Percentiles rank a stretch among this genome's conserved stretches.
These are phyloP conservation scores for Monosporascus sp. DNA, from an alignment of 2,329 filamentous ascomycete genomes.

Conservation along the genomic window DNA sequence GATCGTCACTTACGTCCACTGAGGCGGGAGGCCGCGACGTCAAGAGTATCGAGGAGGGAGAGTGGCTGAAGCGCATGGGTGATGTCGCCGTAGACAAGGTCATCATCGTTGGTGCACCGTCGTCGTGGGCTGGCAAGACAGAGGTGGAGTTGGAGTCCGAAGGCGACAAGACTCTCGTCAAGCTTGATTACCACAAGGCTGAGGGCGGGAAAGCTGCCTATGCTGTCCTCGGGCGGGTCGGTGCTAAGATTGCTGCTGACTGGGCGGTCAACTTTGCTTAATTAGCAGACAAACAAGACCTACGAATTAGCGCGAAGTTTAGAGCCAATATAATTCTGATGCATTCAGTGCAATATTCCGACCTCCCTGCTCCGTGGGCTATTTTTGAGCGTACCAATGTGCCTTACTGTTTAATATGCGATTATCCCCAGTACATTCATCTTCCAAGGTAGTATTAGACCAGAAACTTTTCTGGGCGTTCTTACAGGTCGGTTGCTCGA, in stretches of 20 bases:
- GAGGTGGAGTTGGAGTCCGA: slow-evolving; percentile 52
- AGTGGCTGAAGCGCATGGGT: slow-evolving; percentile 75
- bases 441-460: too few species aligned
- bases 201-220: slow-evolving; percentile 44
- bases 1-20: slow-evolving; percentile 59
- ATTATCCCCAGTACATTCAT: too few species aligned
- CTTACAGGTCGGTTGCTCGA: too few species aligned
- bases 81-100: slow-evolving; percentile 78
- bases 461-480: too few species aligned
- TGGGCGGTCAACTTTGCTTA: slow-evolving; percentile 41
- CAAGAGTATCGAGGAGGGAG: slow-evolving; percentile 58
- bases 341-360: too few species aligned
- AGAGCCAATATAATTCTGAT: too few species aligned
- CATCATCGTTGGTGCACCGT: slow-evolving; percentile 74
- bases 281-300: not conserved
- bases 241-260: slow-evolving; percentile 47
- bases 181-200: slow-evolving; percentile 55
- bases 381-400: too few species aligned
- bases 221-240: slow-evolving; percentile 48
- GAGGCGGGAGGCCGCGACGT: slow-evolving; percentile 54
- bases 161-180: slow-evolving; percentile 49
- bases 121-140: slow-evolving; percentile 61
- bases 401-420: too few species aligned
- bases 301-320: not conserved
- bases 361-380: too few species aligned